Percentiles rank a stretch among this genome's conserved stretches.
Evolutionary conservation across 2,329 filamentous ascomycete genomes (phyloP).

Genomic region (Arthrocladium fulminans): DNA sequence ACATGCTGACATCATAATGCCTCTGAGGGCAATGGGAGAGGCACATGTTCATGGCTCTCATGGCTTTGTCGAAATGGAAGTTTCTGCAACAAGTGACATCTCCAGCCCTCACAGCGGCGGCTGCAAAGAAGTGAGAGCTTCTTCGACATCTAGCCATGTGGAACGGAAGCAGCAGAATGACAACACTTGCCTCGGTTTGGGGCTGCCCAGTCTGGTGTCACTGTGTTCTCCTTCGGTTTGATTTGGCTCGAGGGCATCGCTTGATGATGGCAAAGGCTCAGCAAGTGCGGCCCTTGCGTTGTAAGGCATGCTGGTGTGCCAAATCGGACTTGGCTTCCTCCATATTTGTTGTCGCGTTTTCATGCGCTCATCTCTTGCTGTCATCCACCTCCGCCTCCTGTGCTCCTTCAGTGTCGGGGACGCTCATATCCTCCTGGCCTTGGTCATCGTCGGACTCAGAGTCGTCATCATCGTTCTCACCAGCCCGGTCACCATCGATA

Average conservation of each 20-base stretch:
- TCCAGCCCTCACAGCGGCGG: too few relatives aligned
- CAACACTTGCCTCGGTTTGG: not conserved
- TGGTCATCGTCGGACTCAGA: constrained; percentile 32
- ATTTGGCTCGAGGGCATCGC: not conserved
- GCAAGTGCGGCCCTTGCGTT: not conserved
- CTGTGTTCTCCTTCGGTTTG: not conserved
- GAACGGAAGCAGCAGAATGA: too few relatives aligned
- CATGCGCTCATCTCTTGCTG: not conserved
- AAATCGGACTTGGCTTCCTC: not conserved
- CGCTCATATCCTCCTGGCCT: constrained; percentile 34
- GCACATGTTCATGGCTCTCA: too few relatives aligned
- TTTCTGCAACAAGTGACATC: too few relatives aligned
- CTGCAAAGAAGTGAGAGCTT: too few relatives aligned
- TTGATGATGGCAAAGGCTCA: not conserved
- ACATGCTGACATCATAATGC: too few relatives aligned
- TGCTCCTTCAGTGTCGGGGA: constrained; percentile 26
- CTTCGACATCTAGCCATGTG: too few relatives aligned
- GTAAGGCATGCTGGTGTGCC: not conserved
- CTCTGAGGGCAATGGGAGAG: too few relatives aligned
- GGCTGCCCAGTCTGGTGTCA: not conserved
- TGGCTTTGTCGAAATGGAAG: too few relatives aligned
- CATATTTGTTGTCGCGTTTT: not conserved
- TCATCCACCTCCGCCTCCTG: not conserved
- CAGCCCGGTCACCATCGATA: constrained; percentile 45
- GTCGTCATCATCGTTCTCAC: constrained; percentile 27